These are phyloP conservation scores for Coccomyxa subellipsoidea DNA, from an alignment of 163 green algal genomes.

Conservation along the genomic window DNA sequence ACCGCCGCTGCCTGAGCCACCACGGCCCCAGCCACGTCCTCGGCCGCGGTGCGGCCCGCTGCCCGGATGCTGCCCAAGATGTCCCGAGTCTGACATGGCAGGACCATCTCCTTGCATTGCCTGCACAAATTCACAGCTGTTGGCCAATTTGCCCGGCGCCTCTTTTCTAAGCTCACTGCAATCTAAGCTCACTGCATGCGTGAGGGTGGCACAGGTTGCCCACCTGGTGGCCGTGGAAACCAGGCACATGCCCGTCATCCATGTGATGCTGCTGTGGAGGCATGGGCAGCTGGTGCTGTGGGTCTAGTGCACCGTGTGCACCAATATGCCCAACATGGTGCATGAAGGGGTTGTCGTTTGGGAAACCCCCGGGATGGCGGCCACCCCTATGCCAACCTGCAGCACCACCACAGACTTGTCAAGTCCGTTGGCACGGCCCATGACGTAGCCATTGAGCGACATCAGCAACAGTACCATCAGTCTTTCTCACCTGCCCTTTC, in stretches of 20 bases:
- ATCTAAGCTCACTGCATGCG: not conserved
- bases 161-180: too few relatives aligned
- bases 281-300: not conserved
- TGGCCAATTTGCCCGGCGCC: too few relatives aligned
- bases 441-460: too few relatives aligned
- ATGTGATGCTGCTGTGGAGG: conserved; percentile 3
- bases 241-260: not conserved
- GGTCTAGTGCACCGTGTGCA: not conserved
- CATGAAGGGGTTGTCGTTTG: not conserved
- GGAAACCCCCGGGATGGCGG: not conserved
- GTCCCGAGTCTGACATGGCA: not conserved
- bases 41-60: conserved; percentile 1
- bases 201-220: not conserved
- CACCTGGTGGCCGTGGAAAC: not conserved
- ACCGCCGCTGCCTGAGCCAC: not conserved
- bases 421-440: too few relatives aligned
- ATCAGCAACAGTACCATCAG: not conserved
- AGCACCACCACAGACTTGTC: not conserved
- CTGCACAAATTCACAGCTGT: too few relatives aligned
- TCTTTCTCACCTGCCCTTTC: not conserved
- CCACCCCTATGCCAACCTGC: not conserved
- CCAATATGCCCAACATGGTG: not conserved
- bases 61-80: not conserved
- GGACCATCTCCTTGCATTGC: not conserved
- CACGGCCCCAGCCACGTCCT: not conserved